These are phyloP conservation scores for Phytophthora sojae DNA, from an alignment of 352 stramenopile genomes.

Conservation along the genomic window DNA sequence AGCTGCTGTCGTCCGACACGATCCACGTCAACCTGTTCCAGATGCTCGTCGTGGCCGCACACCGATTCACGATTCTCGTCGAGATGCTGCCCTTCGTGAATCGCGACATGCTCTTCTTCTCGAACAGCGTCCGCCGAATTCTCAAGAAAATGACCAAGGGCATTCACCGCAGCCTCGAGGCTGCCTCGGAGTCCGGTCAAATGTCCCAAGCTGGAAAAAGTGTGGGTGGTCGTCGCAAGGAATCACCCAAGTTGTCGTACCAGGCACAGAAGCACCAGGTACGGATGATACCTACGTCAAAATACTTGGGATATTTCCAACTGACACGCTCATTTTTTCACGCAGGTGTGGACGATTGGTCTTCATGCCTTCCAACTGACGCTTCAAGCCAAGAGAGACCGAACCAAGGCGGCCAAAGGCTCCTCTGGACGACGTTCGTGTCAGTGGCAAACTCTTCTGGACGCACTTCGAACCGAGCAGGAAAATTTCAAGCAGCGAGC, in stretches of 20 bases:
- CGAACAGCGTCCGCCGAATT: conserved; percentile 37
- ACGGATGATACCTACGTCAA: background rate
- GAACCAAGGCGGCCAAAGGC: conserved; percentile 9
- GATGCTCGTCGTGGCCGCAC: conserved; percentile 52
- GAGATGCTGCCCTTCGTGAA: conserved; percentile 68
- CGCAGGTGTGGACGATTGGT: conserved; percentile 57
- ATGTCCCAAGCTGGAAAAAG: background rate
- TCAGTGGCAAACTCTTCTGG: conserved; percentile 36
- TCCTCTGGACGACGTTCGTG: conserved; percentile 1
- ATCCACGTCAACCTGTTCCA: conserved; percentile 74
- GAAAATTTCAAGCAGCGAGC: conserved; percentile 11
- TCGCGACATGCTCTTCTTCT: conserved; percentile 51
- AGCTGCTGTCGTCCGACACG: conserved; percentile 44
- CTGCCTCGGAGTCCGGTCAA: background rate
- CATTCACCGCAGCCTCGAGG: conserved; percentile 48
- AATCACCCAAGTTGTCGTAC: conserved; percentile 12
- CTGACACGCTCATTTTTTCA: background rate
- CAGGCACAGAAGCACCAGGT: conserved; percentile 36
- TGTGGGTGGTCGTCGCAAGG: background rate
- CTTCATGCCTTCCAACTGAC: conserved; percentile 49
- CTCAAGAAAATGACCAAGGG: conserved; percentile 58
- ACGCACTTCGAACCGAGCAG: conserved; percentile 24
- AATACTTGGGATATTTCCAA: background rate
- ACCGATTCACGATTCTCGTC: conserved; percentile 61
- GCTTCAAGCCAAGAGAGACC: conserved; percentile 32